These are phyloP conservation scores for Limtongozyma cylindracea DNA, from an alignment of 805 yeast species.

Conservation along the genomic window DNA sequence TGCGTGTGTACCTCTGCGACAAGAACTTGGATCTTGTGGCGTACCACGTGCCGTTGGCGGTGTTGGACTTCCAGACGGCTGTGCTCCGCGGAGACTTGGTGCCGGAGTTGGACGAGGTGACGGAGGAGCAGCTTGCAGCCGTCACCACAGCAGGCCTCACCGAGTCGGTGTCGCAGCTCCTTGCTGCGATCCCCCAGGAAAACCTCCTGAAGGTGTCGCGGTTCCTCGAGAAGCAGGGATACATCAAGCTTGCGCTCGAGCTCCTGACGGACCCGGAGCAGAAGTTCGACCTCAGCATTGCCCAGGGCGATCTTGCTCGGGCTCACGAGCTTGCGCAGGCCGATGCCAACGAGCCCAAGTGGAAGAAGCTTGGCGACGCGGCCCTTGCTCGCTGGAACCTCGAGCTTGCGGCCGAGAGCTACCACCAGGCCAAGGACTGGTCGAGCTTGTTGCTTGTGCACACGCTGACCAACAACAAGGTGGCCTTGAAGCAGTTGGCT, in stretches of 20 bases:
- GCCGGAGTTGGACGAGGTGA: slow-evolving; percentile 16
- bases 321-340: slow-evolving; percentile 28
- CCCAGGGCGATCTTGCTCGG: slow-evolving; percentile 40
- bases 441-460: slow-evolving; percentile 63
- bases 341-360: slow-evolving; percentile 21
- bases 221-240: slow-evolving; percentile 85
- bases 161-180: slow-evolving; percentile 17
- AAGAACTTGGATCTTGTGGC: slow-evolving; percentile 68
- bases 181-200: slow-evolving; percentile 35
- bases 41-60: slow-evolving; percentile 61
- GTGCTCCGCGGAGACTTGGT: slow-evolving; percentile 89
- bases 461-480: slow-evolving; percentile 53
- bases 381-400: slow-evolving; percentile 62
- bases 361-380: slow-evolving; percentile 83
- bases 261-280: slow-evolving; percentile 78
- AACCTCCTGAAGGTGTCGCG: slow-evolving; percentile 65
- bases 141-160: slow-evolving; percentile 30
- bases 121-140: slow-evolving; percentile 11
- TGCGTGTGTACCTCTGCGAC: slow-evolving; percentile 75
- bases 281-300: slow-evolving; percentile 70
- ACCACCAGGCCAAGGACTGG: slow-evolving; percentile 53
- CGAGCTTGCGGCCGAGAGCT: slow-evolving; percentile 57
- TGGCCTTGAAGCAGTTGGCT: slow-evolving; percentile 37
- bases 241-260: slow-evolving; percentile 56
- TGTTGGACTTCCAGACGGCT: slow-evolving; percentile 86